Base-by-base conservation (phyloP, 352 stramenopile genomes). In the Pythium sukuiense region DNA sequence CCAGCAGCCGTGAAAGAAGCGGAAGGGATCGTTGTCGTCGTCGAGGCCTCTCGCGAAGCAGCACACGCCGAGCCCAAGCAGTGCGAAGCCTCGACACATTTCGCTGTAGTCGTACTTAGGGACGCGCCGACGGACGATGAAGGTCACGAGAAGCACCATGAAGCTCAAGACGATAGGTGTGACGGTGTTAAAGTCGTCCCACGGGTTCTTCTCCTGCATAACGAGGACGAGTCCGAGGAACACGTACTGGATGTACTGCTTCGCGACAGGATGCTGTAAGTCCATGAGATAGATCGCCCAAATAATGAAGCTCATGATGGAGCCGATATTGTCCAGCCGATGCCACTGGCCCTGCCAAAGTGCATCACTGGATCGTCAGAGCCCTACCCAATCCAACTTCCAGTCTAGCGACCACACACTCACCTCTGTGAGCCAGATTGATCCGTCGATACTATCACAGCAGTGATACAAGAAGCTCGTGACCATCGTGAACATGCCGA, bases 1-100 rank as follows among this genome's bases (percentile, higher is more conserved):
- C 85, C 85, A 93, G 66, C 83, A 93, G 59, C 85, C 85, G 70
- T 93, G 85, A 63, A 90, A 93, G 71, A 93, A 85, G 7, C 85
- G 83, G 65, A 90, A 89, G 61, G 85, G 81, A 50, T 93, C 85
- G 27, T 76, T 82, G 62, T 87, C 76, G 66, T 93, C 85, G 69
- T 93, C 78, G 7, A 93, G 69, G 0, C 83, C 85, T 16, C 76
- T 76, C 11, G 82, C 57, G 53, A 92, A 93, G 71, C 81, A 93
- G 50, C 65, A 55, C 12, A 93, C 61, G 4, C 61, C 85, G 65
- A 75, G 73, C 9, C 58, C 59, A 2, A 92, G 67, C 49, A 89
- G 68, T 30, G 88, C 24, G 30, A 90, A 26, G 1, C 82, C 84
- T 43, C 78, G 63, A 6, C 74, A 54, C 26, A 93, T 67, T 53